phyloP scores from a whole-genome alignment of 768 basidiomycete genomes.

The Lenzites betulinus region DNA sequence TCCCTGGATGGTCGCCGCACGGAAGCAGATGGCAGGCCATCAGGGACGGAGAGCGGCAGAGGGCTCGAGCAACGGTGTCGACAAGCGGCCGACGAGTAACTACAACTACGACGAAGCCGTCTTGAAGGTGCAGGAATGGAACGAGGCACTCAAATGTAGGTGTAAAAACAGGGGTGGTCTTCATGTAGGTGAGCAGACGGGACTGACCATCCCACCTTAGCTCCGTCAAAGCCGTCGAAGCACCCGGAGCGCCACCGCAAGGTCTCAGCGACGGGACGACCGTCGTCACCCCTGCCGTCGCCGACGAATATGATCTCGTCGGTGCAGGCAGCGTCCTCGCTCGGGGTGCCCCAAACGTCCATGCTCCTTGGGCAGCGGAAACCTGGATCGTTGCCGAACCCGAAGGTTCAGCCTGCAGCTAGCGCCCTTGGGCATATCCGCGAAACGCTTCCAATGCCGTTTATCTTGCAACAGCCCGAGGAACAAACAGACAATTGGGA shows the following conservation, averaged over 20 bases:
- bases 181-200: neutral
- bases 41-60: slow-evolving; percentile 38
- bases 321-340: slow-evolving; percentile 18
- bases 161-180: neutral
- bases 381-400: slow-evolving; percentile 13
- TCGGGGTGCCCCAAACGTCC: slow-evolving; percentile 12
- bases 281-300: slow-evolving; percentile 52
- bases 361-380: slow-evolving; percentile 17
- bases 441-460: slow-evolving; percentile 54
- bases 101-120: slow-evolving; percentile 95
- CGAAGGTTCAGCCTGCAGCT: slow-evolving; percentile 22
- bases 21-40: slow-evolving; percentile 64
- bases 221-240: slow-evolving; percentile 75
- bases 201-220: slow-evolving; percentile 37
- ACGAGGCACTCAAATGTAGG: slow-evolving; percentile 91
- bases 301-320: slow-evolving; percentile 26
- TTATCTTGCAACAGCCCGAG: slow-evolving; percentile 72
- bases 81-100: slow-evolving; percentile 62
- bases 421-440: slow-evolving; percentile 30
- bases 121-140: slow-evolving; percentile 97
- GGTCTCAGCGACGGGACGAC: slow-evolving; percentile 29
- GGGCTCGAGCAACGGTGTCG: slow-evolving; percentile 39
- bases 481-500: slow-evolving; percentile 98
- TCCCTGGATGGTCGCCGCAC: slow-evolving; percentile 92
- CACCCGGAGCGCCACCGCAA: slow-evolving; percentile 47